Conservation (phyloP, 2,329 filamentous ascomycete species). For the Domatiomyces catenatus region DNA sequence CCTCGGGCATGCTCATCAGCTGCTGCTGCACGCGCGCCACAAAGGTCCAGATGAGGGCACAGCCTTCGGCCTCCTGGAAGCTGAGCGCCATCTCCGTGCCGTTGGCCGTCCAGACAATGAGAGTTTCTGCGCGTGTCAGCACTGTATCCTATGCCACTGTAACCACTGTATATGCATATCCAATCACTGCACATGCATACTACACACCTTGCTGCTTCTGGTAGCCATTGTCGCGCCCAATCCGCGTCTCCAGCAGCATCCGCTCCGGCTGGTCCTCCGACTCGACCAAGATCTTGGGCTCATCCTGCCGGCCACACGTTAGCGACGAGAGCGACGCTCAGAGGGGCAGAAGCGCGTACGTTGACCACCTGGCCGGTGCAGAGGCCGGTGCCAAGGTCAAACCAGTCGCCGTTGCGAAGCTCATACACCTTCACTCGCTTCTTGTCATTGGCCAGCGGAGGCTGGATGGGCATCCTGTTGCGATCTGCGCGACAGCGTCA, state of each 20-base stretch:
- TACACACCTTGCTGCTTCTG: slow-evolving; percentile 88
- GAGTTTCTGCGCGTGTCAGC: slow-evolving; percentile 51
- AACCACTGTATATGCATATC: too few relatives aligned
- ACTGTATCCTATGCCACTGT: slow-evolving; percentile 6
- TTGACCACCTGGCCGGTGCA: slow-evolving; percentile 63
- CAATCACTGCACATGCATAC: too few relatives aligned
- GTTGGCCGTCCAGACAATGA: slow-evolving; percentile 94
- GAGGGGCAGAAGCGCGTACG: slow-evolving; percentile 36
- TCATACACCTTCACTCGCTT: slow-evolving; percentile 94
- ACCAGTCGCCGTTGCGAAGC: slow-evolving; percentile 97
- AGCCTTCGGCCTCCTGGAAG: slow-evolving; percentile 94
- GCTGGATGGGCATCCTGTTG: slow-evolving; percentile 30
- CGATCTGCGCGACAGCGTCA: slow-evolving; percentile 4
- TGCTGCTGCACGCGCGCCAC: slow-evolving; percentile 72
- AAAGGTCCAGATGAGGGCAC: slow-evolving; percentile 88
- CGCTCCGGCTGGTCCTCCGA: slow-evolving; percentile 82
- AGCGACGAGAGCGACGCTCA: background rate
- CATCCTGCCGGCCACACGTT: slow-evolving; percentile 43
- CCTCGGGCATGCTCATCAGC: slow-evolving; percentile 46
- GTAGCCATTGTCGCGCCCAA: slow-evolving; percentile 87
- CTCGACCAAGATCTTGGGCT: slow-evolving; percentile 76
- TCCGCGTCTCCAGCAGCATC: slow-evolving; percentile 72
- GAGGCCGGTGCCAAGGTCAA: slow-evolving; percentile 90
- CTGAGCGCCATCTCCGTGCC: slow-evolving; percentile 93
- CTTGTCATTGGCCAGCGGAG: slow-evolving; percentile 34